Evolutionary conservation across 139 green algal genomes (phyloP).

Genomic region (Chlamydomonas sp.): DNA sequence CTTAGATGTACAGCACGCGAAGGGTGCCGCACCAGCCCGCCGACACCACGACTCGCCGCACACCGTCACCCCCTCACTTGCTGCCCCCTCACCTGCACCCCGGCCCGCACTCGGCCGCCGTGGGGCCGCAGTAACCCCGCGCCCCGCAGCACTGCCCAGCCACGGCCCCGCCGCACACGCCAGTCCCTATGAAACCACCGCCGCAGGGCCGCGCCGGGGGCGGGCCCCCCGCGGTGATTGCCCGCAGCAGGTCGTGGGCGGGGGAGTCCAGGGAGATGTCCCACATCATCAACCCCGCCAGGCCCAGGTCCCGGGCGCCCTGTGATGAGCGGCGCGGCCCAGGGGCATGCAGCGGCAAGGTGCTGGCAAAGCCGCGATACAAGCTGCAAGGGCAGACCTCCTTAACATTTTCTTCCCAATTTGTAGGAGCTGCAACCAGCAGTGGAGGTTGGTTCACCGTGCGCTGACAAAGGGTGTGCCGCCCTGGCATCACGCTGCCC

Average conservation of each 20-base stretch:
- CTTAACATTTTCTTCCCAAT: neutral
- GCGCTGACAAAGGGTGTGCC: neutral
- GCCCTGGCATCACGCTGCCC: neutral
- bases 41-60: too few relatives aligned
- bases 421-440: neutral
- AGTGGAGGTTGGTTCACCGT: neutral
- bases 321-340: too few relatives aligned
- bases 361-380: neutral
- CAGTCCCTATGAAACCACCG: neutral
- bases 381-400: neutral
- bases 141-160: neutral
- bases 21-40: too few relatives aligned
- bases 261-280: neutral
- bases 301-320: neutral
- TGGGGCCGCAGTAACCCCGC: too few relatives aligned
- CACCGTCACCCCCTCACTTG: too few relatives aligned
- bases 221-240: neutral
- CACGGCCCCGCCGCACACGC: too few relatives aligned
- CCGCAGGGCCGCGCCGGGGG: neutral
- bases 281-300: conserved; percentile 10
- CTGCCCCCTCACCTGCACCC: neutral
- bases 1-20: too few relatives aligned
- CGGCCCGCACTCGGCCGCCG: too few relatives aligned
- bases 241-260: neutral
- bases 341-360: neutral